Base-by-base conservation (phyloP, 257 asterid genomes). In the Echium plantagineum region DNA sequence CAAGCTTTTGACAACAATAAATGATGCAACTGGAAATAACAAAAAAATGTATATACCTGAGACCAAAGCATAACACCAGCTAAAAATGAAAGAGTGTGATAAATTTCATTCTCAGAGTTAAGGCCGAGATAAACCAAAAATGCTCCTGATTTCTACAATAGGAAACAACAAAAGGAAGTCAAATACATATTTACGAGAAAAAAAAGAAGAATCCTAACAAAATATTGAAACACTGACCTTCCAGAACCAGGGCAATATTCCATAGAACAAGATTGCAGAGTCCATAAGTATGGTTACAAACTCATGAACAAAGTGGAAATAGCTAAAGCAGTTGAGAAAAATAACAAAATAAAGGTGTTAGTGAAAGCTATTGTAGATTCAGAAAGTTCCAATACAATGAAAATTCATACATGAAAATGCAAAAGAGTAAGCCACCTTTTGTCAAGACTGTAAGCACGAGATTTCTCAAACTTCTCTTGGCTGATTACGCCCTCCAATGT, bases 201-300 rank as follows among this genome's bases (percentile, higher is more conserved):
- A 9, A 26, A 49, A 17, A 52, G n/a, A 13, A 18, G 52, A 21
- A 55, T 42, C 58, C 13, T 12, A 51, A 64, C 68, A 58, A 19
- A 67, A 56, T 52, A 65, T 48, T 53, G 24, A 21, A 48, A 64
- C 24, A 35, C 81, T 75, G 63, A 89, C 98, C 96, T 84, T 89
- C 99, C 97, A 93, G 38, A 93, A 86, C 97, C 97, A 93, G 62
- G 99, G 99, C 71, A 93, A 65, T 54, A 89, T 46, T 69, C 97
- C 87, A 20, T 72, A 86, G 77, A 69, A 86, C 79, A 93, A 67
- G 68, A 93, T 89, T 51, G 89, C 83, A 21, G 87, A 76, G 79
- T 93, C 97, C 95, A 86, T 77, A 30, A 93, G 71, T 74, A 86
- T 78, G 66, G 87, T 80, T 35, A 89, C 86, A 68, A 89, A 69